Percentiles rank a stretch among this genome's conserved stretches.
phyloP scores from a whole-genome alignment of 192 early-diverging fungal species.

The Endogone sp. region DNA sequence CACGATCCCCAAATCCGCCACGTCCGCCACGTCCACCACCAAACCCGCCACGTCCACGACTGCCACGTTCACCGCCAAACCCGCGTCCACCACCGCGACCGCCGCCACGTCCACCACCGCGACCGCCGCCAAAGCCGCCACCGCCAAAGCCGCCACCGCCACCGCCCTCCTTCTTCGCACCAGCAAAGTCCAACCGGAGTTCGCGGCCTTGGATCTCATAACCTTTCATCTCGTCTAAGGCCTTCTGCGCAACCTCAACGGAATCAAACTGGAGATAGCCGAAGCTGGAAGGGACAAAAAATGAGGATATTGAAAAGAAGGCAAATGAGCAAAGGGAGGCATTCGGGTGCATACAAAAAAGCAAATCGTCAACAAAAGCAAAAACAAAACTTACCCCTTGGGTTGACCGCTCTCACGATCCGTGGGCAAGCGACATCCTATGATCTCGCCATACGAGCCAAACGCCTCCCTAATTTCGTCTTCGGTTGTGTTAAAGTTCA shows the following conservation, averaged over 20 bases:
- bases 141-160: constrained; percentile 31
- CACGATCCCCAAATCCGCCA: constrained; percentile 39
- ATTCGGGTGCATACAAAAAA: too few species aligned
- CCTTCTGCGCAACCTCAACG: constrained; percentile 64
- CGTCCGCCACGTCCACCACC: constrained; percentile 34
- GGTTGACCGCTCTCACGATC: constrained; percentile 68
- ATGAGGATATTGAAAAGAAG: too few species aligned
- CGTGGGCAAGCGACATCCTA: constrained; percentile 64
- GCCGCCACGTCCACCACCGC: constrained; percentile 40
- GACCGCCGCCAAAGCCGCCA: constrained; percentile 46
- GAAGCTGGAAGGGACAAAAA: constrained; percentile 40
- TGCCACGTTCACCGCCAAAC: constrained; percentile 11
- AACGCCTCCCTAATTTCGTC: constrained; percentile 51
- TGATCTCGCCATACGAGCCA: constrained; percentile 55
- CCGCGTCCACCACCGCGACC: constrained; percentile 26
- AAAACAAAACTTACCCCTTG: constrained; percentile 50
- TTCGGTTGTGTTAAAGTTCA: constrained; percentile 65
- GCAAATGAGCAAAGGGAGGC: background rate
- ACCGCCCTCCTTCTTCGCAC: constrained; percentile 33
- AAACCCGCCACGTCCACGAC: constrained; percentile 20
- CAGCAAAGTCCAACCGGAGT: constrained; percentile 85
- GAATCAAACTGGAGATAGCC: constrained; percentile 87
- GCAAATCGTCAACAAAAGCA: constrained; percentile 1
- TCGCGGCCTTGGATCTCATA: constrained; percentile 73
- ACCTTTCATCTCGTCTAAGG: constrained; percentile 76